Base-by-base conservation (phyloP, 2,329 filamentous ascomycete genomes). In the Tolypocladium album region DNA sequence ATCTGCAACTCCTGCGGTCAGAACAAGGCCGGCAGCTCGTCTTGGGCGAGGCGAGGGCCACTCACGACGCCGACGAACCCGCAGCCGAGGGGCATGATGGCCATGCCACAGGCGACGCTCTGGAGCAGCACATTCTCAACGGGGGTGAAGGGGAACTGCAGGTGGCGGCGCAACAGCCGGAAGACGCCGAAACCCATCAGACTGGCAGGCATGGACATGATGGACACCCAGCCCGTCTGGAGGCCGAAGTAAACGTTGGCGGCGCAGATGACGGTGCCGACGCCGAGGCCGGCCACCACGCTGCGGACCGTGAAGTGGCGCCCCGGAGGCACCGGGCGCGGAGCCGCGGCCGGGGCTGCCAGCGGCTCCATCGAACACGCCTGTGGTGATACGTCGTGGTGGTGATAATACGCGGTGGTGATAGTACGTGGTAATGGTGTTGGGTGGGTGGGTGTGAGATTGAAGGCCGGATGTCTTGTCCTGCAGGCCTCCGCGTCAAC, bases 241-340 rank as follows among this genome's bases (percentile, higher is more conserved):
- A 99, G 79, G n/a, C 94, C 94, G 72, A 99, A 99, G 74, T 97
- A 99, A 79, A 95, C 97, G 71, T 99, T 99, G 58, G 90, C 95
- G 72, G 96, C 96, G 70, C 90, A 94, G 69, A 97, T 96, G 59
- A 97, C 79, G 5, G 94, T 84, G 47, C 94, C 94, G 64, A 99
- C 94, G 4, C 84, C 77, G 7, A 96, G 79, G 20, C 94, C 94
- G 36, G 90, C 90, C 6, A 85, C 70, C 45, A 97, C 81, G 57
- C 91, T 91, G 60, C 94, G 88, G 34, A 88, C 61, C 0, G 94
- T 97, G 75, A 99, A 97, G 76, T 91, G 92, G 55, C 83, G 83
- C 58, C 79, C 80, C 3, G 74, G 71, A 62, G 73, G 60, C 11
- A 59, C 55, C 22, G 63, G 27, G 11, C 50, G 63, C 52, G 63